Evolutionary conservation across 257 asterid genomes (phyloP).

Genomic region (Capsicum pubescens): DNA sequence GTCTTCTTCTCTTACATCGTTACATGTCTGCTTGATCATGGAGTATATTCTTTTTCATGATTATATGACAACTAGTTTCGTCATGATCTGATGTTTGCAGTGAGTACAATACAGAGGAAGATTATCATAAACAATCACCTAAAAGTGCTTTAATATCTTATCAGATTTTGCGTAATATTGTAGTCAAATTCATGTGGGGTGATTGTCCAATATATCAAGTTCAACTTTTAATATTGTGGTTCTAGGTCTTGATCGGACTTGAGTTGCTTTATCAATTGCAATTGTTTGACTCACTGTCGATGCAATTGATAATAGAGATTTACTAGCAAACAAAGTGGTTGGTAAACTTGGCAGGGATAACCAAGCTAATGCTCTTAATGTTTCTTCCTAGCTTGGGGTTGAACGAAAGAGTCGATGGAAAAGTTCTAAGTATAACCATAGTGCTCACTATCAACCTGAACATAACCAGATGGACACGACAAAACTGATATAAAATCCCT

Average conservation of each 20-base stretch:
- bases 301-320: not conserved
- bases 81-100: not conserved
- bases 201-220: not conserved
- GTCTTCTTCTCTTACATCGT: not conserved
- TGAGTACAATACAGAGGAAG: not conserved
- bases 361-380: not conserved
- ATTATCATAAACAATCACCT: not conserved
- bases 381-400: not conserved
- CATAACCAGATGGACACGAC: too few species aligned
- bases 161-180: not conserved
- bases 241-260: not conserved
- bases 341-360: not conserved
- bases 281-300: not conserved
- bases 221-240: not conserved
- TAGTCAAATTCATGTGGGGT: not conserved
- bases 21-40: not conserved
- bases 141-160: not conserved
- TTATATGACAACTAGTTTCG: not conserved
- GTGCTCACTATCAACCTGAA: not conserved
- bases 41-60: not conserved
- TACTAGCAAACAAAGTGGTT: not conserved
- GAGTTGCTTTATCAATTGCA: not conserved
- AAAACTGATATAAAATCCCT: not conserved
- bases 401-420: not conserved
- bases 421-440: not conserved